phyloP scores from a whole-genome alignment of 2,329 filamentous ascomycete species.

The Colletotrichum tanaceti region DNA sequence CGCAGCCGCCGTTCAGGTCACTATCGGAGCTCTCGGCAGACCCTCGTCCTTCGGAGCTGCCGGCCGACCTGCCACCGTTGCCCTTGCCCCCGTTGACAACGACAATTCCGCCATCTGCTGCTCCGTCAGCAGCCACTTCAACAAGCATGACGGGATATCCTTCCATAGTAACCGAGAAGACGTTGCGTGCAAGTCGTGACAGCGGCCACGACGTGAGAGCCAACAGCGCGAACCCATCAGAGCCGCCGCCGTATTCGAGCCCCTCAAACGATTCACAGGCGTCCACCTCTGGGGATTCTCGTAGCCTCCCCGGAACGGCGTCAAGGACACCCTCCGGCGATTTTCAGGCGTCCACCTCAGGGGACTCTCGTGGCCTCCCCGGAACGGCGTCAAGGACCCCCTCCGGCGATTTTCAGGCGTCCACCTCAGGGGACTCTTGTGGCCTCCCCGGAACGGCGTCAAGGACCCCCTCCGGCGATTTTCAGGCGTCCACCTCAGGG shows the following conservation, averaged over 20 bases:
- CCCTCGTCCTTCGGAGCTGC: not conserved
- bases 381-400: conserved; percentile 48
- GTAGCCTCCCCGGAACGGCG: conserved; percentile 43
- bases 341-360: conserved; percentile 34
- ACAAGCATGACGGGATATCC: not conserved
- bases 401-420: conserved; percentile 43
- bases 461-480: conserved; percentile 49
- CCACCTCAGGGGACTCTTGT: conserved; percentile 26
- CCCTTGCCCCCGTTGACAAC: conserved; percentile 16
- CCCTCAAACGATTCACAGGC: conserved; percentile 44
- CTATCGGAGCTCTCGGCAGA: conserved; percentile 2
- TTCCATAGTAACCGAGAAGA: conserved; percentile 20
- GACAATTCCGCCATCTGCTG: not conserved
- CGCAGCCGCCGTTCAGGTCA: not conserved
- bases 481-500: conserved; percentile 32
- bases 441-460: conserved; percentile 44
- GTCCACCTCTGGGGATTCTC: conserved; percentile 22
- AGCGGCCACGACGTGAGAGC: not conserved
- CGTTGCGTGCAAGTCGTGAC: not conserved
- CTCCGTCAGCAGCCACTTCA: not conserved
- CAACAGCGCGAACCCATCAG: conserved; percentile 20
- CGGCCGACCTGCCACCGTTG: conserved; percentile 9
- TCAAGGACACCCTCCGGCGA: conserved; percentile 49
- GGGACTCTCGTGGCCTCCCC: conserved; percentile 35
- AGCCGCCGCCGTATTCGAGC: conserved; percentile 52